Conservation (phyloP, 2,329 filamentous ascomycete species). For the Neofusicoccum sp. region DNA sequence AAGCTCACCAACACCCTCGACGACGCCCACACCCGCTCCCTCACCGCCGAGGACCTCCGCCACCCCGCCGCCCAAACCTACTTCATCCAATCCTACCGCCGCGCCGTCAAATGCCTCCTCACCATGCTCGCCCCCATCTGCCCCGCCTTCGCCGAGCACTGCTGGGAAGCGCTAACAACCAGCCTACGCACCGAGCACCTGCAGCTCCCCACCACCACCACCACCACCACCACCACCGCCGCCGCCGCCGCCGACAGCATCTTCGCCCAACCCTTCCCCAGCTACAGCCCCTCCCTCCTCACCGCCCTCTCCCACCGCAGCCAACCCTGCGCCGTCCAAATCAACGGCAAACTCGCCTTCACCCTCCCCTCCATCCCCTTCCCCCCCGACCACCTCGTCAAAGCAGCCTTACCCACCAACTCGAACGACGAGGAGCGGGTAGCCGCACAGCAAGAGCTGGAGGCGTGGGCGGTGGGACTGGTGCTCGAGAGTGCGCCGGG, state of each 20-base stretch:
- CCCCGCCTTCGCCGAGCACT: slow-evolving; percentile 80
- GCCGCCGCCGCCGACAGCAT: slow-evolving; percentile 35
- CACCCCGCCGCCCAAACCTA: slow-evolving; percentile 48
- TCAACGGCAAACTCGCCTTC: slow-evolving; percentile 78
- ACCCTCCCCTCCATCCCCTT: slow-evolving; percentile 45
- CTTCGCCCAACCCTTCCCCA: slow-evolving; percentile 61
- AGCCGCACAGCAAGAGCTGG: slow-evolving; percentile 37
- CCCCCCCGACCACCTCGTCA: slow-evolving; percentile 53
- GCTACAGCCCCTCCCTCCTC: slow-evolving; percentile 51
- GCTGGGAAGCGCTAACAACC: slow-evolving; percentile 65
- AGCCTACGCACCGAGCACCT: slow-evolving; percentile 30
- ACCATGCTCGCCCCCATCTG: slow-evolving; percentile 78
- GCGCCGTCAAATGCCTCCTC: slow-evolving; percentile 55
- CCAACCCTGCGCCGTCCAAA: slow-evolving; percentile 67
- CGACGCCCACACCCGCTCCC: slow-evolving; percentile 38
- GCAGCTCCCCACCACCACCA: slow-evolving; percentile 13
- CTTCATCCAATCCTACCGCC: slow-evolving; percentile 46
- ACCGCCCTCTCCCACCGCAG: slow-evolving; percentile 54
- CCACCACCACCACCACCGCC: slow-evolving; percentile 21
- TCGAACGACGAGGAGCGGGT: neutral
- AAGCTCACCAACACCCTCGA: slow-evolving; percentile 68
- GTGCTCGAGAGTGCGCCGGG: slow-evolving; percentile 66
- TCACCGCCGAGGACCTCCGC: slow-evolving; percentile 39
- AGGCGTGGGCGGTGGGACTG: slow-evolving; percentile 63
- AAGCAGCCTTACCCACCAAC: slow-evolving; percentile 64